Percentiles rank a stretch among this genome's conserved stretches.
Conservation (phyloP, 2,329 filamentous ascomycete genomes). For the Fusarium sp. region DNA sequence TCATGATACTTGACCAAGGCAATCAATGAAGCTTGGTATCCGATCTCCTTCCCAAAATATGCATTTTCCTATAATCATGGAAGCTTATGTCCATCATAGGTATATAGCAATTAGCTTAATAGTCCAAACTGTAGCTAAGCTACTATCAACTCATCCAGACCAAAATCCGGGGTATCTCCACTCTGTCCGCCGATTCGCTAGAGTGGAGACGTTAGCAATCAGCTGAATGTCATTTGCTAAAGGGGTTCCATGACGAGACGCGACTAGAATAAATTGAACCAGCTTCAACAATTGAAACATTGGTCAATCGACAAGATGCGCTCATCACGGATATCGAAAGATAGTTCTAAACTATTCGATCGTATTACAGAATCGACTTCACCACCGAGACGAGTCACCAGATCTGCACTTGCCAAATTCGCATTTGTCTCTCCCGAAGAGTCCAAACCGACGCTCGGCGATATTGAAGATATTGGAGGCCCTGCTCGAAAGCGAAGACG, state of each 20-base stretch:
- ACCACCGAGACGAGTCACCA: slow-evolving; percentile 61
- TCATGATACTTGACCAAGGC: neutral
- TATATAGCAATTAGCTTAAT: neutral
- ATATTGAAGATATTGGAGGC: slow-evolving; percentile 69
- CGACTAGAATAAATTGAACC: slow-evolving; percentile 6
- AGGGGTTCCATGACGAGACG: slow-evolving; percentile 25
- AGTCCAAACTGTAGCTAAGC: neutral
- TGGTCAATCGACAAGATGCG: slow-evolving; percentile 58
- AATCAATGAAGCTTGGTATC: neutral
- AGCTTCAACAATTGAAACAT: slow-evolving; percentile 3
- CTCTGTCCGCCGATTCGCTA: slow-evolving; percentile 12
- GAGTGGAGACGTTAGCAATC: slow-evolving; percentile 26
- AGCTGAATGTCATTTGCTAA: slow-evolving; percentile 20
- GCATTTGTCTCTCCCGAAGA: slow-evolving; percentile 52
- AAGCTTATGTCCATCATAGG: no score
- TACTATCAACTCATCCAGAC: slow-evolving; percentile 1
- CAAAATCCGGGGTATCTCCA: slow-evolving; percentile 35
- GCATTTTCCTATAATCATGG: neutral
- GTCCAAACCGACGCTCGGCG: slow-evolving; percentile 47
- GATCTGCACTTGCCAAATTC: slow-evolving; percentile 63
- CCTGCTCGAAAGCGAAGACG: slow-evolving; percentile 50
- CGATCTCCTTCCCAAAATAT: neutral
- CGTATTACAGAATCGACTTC: slow-evolving; percentile 44
- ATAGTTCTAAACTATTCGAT: slow-evolving; percentile 69
- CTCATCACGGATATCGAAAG: slow-evolving; percentile 69